Conservation (phyloP, 2,329 filamentous ascomycete genomes). For the Ascochyta lentis region DNA sequence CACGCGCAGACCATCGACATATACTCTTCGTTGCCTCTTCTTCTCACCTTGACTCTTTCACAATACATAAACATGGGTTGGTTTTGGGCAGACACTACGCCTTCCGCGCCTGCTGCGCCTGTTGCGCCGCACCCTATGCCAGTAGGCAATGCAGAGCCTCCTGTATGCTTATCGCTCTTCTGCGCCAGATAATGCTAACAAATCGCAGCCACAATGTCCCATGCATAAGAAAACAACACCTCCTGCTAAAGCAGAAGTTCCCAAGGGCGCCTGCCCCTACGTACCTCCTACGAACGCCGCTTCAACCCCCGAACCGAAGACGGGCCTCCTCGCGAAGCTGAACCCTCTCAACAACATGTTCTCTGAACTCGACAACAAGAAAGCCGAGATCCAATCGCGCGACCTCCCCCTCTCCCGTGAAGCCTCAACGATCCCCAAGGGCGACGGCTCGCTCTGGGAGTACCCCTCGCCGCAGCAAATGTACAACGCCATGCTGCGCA, state of each 20-base stretch:
- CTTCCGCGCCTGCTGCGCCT: conserved; percentile 46
- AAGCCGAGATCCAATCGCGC: conserved; percentile 73
- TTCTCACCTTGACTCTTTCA: conserved; percentile 20
- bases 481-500: conserved; percentile 97
- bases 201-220: conserved; percentile 67
- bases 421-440: conserved; percentile 87
- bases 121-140: conserved; percentile 58
- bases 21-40: conserved; percentile 9
- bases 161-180: conserved; percentile 53
- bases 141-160: conserved; percentile 58
- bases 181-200: conserved; percentile 28
- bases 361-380: conserved; percentile 79
- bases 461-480: conserved; percentile 99
- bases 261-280: conserved; percentile 59
- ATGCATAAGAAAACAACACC: conserved; percentile 64
- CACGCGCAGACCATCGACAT: conserved; percentile 23
- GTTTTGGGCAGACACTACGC: conserved; percentile 70
- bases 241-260: conserved; percentile 23
- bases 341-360: conserved; percentile 98
- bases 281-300: conserved; percentile 48
- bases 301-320: conserved; percentile 39
- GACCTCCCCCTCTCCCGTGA: conserved; percentile 82
- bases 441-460: conserved; percentile 84
- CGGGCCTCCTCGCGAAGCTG: conserved; percentile 68
- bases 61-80: conserved; percentile 63